Evolutionary conservation across 2,329 filamentous ascomycete genomes (phyloP), one percentile per base, ranked within the genome.

Genomic region (Xylaria sp.): DNA sequence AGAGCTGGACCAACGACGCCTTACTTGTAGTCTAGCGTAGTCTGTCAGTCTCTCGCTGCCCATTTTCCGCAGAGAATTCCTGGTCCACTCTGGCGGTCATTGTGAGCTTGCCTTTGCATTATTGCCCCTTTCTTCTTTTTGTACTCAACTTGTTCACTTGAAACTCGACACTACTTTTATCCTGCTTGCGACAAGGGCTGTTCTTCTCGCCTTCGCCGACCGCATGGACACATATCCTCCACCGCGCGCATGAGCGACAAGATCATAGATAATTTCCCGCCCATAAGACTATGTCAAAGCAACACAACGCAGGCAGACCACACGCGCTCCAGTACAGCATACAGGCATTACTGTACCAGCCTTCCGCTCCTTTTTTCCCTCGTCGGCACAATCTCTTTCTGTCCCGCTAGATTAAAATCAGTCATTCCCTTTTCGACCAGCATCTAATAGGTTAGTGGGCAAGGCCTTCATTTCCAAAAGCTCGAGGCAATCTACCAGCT

Each of bases 381-480:
- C 67, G 63, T 67, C 57, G 60, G 68, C 37, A 67, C 65, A 69
- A 67, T 71, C 48, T 71, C 67, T 61, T 69, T 66, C 63, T 67
- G 51, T 73, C 65, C 68, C 65, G 66, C 71, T 74, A 71, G 69
- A 72, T 75, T 72, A 74, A 75, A 66, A 55, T 47, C 72, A 73
- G 73, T 78, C 77, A 77, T 73, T 78, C 75, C 74, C 72, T 78
- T 75, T 76, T 69, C 73, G 68, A 73, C 73, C 68, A 73, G 72
- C 73, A 74, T 76, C 73, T 75, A 73, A 73, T 76, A 76, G 75
- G 75, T 77, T 78, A 78, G 77, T 72, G 77, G 74, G 75, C 74
- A 76, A 73, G 72, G 71, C 71, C 75, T 76, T 75, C 68, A 78
- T 76, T 78, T 78, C 77, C 74, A 78, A 76, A 78, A 78, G 74